Conservation (phyloP, 441 rosid species). For the Croton setiger region DNA sequence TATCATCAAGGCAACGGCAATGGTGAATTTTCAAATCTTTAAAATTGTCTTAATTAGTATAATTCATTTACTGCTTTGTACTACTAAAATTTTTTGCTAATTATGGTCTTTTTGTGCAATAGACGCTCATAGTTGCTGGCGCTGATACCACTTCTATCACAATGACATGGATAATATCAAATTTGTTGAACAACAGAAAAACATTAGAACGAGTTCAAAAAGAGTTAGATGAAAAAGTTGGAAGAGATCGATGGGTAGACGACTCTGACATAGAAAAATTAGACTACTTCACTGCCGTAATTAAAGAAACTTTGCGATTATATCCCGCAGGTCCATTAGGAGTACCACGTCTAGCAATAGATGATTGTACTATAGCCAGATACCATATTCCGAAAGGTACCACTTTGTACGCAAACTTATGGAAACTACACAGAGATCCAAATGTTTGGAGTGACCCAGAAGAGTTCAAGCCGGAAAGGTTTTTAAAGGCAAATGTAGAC, state of each 20-base stretch:
- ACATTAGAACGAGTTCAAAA: slow-evolving; percentile 38
- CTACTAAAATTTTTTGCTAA: too few species aligned
- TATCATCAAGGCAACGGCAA: slow-evolving; percentile 16
- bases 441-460: slow-evolving; percentile 32
- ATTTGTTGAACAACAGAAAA: slow-evolving; percentile 34
- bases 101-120: not conserved
- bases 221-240: slow-evolving; percentile 48
- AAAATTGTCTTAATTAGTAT: too few species aligned
- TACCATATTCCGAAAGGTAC: slow-evolving; percentile 40
- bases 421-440: slow-evolving; percentile 48
- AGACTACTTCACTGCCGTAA: slow-evolving; percentile 39
- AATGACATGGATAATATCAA: slow-evolving; percentile 35
- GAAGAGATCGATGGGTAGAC: slow-evolving; percentile 36
- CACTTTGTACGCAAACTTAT: slow-evolving; percentile 41
- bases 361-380: slow-evolving; percentile 42
- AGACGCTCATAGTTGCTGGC: slow-evolving; percentile 48
- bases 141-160: slow-evolving; percentile 41
- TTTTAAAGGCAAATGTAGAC: slow-evolving; percentile 19
- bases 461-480: slow-evolving; percentile 32
- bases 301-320: slow-evolving; percentile 49
- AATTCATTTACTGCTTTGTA: too few species aligned
- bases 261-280: slow-evolving; percentile 43
- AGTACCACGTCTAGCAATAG: slow-evolving; percentile 38
- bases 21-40: slow-evolving; percentile 2
- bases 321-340: slow-evolving; percentile 48